Evolutionary conservation across 2,329 filamentous ascomycete genomes (phyloP).

Genomic region (Zarea fungicola): DNA sequence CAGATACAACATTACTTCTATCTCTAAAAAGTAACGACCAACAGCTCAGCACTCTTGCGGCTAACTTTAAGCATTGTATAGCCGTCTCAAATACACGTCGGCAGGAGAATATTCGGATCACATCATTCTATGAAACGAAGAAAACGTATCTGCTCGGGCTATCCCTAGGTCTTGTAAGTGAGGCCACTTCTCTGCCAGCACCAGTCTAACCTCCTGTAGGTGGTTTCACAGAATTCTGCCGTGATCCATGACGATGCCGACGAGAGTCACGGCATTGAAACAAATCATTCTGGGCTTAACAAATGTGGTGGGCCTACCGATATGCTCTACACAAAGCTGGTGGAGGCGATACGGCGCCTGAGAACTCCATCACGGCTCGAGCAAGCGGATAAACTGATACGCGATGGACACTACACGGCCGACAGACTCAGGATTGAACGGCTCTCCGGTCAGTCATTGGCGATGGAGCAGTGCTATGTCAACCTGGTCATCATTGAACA

Average conservation of each 20-base stretch:
- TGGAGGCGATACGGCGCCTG: not conserved
- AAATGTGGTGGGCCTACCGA: slow-evolving; percentile 13
- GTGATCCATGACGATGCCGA: not conserved
- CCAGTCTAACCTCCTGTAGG: not conserved
- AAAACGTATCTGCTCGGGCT: slow-evolving; percentile 15
- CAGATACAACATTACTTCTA: slow-evolving; percentile 11
- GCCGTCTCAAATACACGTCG: not conserved
- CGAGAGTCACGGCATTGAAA: slow-evolving; percentile 11
- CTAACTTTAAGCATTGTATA: not conserved
- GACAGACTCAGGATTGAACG: no score
- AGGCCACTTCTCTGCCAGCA: not conserved
- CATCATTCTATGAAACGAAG: slow-evolving; percentile 18
- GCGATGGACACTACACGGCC: no score
- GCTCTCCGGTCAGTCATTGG: no score
- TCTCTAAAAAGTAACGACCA: slow-evolving; percentile 7
- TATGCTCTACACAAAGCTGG: slow-evolving; percentile 7
- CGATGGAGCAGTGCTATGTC: no score
- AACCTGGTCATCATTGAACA: no score
- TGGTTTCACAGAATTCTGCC: slow-evolving; percentile 15
- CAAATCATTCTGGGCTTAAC: slow-evolving; percentile 19
- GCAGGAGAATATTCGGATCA: slow-evolving; percentile 5
- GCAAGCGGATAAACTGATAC: no score
- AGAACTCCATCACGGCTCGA: not conserved
- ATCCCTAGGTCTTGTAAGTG: slow-evolving; percentile 15
- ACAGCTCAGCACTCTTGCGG: slow-evolving; percentile 9